Evolutionary conservation across 805 yeast species (phyloP).

Genomic region (Middelhovenomyces tepae): DNA sequence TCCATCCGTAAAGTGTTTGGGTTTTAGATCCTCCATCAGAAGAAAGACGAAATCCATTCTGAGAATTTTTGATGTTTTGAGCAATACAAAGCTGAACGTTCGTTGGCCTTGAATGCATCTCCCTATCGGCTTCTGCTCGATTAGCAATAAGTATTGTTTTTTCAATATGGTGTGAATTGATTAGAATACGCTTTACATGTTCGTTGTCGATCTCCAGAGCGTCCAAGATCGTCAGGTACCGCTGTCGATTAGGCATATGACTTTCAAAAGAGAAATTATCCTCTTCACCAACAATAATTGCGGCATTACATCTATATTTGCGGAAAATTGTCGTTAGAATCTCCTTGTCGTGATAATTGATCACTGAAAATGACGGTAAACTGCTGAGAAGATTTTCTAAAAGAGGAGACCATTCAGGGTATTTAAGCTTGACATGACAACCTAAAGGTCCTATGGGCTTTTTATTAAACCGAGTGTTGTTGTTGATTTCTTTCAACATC

Average conservation of each 20-base stretch:
- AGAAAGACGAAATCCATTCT: constrained; percentile 34
- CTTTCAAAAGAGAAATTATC: constrained; percentile 48
- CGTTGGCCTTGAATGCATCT: constrained; percentile 29
- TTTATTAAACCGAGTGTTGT: constrained; percentile 33
- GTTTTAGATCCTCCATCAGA: constrained; percentile 37
- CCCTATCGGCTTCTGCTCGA: constrained; percentile 41
- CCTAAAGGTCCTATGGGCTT: constrained; percentile 82
- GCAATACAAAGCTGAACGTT: constrained; percentile 39
- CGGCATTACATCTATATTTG: constrained; percentile 18
- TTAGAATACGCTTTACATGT: constrained; percentile 48
- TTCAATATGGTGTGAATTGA: constrained; percentile 53
- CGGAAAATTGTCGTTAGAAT: constrained; percentile 17
- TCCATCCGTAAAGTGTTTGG: constrained; percentile 41
- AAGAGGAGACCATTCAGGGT: constrained; percentile 47
- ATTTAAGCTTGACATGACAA: constrained; percentile 45
- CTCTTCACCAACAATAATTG: constrained; percentile 40
- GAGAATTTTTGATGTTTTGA: too few relatives aligned
- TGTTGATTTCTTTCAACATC: constrained; percentile 35
- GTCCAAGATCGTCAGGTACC: constrained; percentile 47
- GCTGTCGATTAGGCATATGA: constrained; percentile 34
- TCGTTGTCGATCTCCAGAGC: constrained; percentile 48
- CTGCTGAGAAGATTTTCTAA: constrained; percentile 51
- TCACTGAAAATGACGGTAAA: constrained; percentile 64
- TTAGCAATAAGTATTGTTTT: constrained; percentile 44
- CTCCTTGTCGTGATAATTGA: constrained; percentile 49